phyloP scores from a whole-genome alignment of 371 early-diverging fungal genomes.

The Globomyces sp. region DNA sequence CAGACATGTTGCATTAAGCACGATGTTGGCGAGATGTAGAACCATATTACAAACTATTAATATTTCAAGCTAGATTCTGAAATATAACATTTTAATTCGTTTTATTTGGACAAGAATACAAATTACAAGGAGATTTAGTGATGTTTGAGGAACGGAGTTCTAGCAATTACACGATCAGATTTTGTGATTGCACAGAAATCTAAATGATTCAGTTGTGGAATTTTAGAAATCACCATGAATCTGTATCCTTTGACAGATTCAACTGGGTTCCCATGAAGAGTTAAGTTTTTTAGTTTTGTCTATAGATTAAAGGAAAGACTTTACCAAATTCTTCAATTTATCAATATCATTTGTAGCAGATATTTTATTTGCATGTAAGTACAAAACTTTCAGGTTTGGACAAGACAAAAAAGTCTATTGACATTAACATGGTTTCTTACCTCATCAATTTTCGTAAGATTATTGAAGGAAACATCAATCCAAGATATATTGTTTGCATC shows the following conservation, averaged over 20 bases:
- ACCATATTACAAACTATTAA: no score
- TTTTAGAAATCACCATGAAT: constrained; percentile 20
- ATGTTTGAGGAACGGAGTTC: neutral
- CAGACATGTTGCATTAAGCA: no score
- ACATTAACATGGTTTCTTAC: constrained; percentile 12
- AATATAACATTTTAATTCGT: no score
- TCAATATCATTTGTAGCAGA: constrained; percentile 26
- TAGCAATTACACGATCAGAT: constrained; percentile 22
- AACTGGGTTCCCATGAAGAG: constrained; percentile 36
- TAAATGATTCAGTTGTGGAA: constrained; percentile 30
- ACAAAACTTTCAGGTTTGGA: constrained; percentile 26
- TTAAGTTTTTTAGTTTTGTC: constrained; percentile 23
- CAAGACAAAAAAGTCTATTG: constrained; percentile 24
- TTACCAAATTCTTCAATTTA: constrained; percentile 19
- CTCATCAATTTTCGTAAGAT: constrained; percentile 25
- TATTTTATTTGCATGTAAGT: constrained; percentile 35
- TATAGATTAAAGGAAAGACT: no score
- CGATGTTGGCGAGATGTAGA: no score
- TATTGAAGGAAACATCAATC: constrained; percentile 38
- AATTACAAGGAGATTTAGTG: no score
- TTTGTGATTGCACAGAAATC: constrained; percentile 41
- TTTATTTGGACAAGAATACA: no score
- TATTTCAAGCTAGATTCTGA: no score
- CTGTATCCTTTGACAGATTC: constrained; percentile 31
- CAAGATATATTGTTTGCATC: constrained; percentile 24